These are phyloP conservation scores for Aspergillus flavus DNA, from an alignment of 2,329 filamentous ascomycete genomes.

Conservation along the genomic window DNA sequence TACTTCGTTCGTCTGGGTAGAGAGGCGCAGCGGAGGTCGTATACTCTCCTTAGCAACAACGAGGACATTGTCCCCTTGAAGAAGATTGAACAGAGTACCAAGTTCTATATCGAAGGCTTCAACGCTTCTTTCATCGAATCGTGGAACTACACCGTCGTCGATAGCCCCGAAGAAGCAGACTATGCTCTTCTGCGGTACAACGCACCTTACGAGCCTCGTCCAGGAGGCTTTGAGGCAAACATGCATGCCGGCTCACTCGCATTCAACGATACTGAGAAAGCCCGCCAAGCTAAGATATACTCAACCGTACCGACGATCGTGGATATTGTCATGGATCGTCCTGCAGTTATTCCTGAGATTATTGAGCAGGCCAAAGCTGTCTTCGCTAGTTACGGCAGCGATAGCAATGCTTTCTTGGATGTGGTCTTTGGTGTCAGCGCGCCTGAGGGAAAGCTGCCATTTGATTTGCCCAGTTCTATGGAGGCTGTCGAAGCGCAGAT, in stretches of 20 bases:
- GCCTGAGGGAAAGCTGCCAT: constrained; percentile 50
- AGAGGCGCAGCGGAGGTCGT: neutral
- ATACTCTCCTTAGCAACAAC: neutral
- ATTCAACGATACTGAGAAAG: neutral
- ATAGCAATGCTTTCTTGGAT: neutral
- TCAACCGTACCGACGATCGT: neutral
- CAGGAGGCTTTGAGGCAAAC: neutral
- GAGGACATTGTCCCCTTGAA: neutral
- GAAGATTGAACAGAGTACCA: neutral
- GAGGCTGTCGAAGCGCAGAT: constrained; percentile 41
- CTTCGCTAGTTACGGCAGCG: neutral
- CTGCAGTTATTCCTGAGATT: neutral
- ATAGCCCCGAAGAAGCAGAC: neutral
- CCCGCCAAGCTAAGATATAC: neutral
- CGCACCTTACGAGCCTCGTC: neutral
- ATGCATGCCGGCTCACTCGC: neutral
- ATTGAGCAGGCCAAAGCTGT: neutral
- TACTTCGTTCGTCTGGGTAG: neutral
- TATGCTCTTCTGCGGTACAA: neutral
- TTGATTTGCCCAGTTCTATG: constrained; percentile 51
- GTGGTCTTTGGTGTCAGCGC: constrained; percentile 32
- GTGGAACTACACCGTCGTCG: neutral
- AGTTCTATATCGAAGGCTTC: neutral
- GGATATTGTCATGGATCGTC: neutral
- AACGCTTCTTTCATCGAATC: neutral